These are phyloP conservation scores for Entomophthora muscae DNA, from an alignment of 371 early-diverging fungal genomes.

Conservation along the genomic window DNA sequence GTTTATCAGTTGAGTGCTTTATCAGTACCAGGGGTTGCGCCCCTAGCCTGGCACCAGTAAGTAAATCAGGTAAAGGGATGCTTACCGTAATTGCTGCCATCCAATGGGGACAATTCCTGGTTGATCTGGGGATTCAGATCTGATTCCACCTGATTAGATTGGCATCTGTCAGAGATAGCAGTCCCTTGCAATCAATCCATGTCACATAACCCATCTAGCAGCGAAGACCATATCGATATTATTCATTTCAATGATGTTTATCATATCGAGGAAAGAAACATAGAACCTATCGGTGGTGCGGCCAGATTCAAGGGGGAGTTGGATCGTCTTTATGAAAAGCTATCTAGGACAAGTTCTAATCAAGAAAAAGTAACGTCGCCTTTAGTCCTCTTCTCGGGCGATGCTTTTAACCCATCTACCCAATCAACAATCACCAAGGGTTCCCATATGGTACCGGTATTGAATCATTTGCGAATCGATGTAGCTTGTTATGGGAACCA, in stretches of 20 bases:
- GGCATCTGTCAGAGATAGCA: no score
- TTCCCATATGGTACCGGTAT: slow-evolving; percentile 26
- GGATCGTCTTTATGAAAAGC: no score
- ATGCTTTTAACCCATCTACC: slow-evolving; percentile 37
- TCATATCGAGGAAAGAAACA: slow-evolving; percentile 21
- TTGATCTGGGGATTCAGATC: no score
- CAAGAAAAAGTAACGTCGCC: slow-evolving; percentile 14
- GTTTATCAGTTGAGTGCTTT: no score
- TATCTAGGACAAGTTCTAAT: no score
- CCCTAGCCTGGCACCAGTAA: no score
- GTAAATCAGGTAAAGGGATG: no score
- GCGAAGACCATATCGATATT: slow-evolving; percentile 13
- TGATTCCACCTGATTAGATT: no score
- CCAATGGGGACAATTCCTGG: no score
- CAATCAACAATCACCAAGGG: slow-evolving; percentile 40
- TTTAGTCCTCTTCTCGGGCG: slow-evolving; percentile 35
- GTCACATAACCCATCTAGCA: background rate
- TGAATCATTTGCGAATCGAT: slow-evolving; percentile 28
- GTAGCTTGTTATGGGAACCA: slow-evolving; percentile 42
- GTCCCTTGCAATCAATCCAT: no score
- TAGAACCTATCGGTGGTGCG: slow-evolving; percentile 41
- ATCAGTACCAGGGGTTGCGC: no score
- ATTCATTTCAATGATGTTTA: slow-evolving; percentile 48
- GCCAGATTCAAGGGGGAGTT: slow-evolving; percentile 28
- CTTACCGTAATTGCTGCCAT: no score